Percentiles rank a stretch among this genome's conserved stretches.
Conservation (phyloP, 805 yeast genomes). For the Candida andamanensis region DNA sequence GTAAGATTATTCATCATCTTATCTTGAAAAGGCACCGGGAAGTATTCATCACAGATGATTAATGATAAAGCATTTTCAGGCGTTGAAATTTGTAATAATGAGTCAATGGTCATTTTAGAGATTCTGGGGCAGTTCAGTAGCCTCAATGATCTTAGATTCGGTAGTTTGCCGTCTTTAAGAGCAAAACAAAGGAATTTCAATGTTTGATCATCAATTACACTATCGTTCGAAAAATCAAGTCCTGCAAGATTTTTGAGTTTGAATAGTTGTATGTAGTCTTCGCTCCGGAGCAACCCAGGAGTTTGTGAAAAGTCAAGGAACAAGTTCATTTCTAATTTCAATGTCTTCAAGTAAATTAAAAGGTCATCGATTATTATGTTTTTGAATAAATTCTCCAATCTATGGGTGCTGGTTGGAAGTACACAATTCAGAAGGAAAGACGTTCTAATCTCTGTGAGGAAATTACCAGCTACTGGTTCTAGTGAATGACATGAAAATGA, state of each 20-base stretch:
- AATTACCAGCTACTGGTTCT: slow-evolving; percentile 1
- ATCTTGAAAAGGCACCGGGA: slow-evolving; percentile 2
- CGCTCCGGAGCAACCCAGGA: slow-evolving; percentile 10
- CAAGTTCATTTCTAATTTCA: slow-evolving; percentile 15
- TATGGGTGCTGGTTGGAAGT: slow-evolving; percentile 15
- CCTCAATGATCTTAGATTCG: slow-evolving; percentile 18
- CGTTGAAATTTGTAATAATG: slow-evolving; percentile 7
- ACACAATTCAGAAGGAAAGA: slow-evolving; percentile 3
- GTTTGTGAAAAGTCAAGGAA: slow-evolving; percentile 25
- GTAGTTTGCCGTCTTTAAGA: slow-evolving; percentile 13
- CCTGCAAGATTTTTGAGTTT: slow-evolving; percentile 24
- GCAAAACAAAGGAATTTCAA: slow-evolving; percentile 19
- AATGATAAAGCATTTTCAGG: slow-evolving; percentile 7
- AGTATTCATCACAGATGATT: slow-evolving; percentile 14
- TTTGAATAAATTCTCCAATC: slow-evolving; percentile 32
- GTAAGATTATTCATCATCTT: not conserved
- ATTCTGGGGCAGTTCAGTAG: slow-evolving; percentile 19
- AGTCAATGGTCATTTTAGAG: slow-evolving; percentile 9
- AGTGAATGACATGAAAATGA: slow-evolving; percentile 22
- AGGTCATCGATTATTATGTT: slow-evolving; percentile 23
- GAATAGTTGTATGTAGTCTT: slow-evolving; percentile 21
- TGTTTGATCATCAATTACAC: slow-evolving; percentile 26
- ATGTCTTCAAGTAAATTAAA: slow-evolving; percentile 12
- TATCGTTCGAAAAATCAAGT: slow-evolving; percentile 26
- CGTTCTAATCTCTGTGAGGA: not conserved